Conservation (phyloP, 1,139 yeast genomes). For the Geotrichum citri-aurantii region DNA sequence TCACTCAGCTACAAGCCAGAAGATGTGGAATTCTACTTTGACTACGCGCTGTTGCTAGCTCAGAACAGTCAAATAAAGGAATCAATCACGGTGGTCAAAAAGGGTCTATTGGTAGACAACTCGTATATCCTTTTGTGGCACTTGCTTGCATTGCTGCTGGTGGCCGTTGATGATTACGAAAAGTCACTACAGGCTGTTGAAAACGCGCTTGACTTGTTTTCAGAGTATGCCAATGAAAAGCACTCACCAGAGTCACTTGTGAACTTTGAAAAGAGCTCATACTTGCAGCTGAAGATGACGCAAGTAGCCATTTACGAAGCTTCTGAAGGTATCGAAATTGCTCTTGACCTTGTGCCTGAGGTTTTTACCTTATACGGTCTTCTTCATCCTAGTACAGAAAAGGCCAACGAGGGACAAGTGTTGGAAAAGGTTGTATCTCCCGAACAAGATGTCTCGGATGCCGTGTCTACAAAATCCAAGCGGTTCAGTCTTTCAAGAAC, state of each 20-base stretch:
- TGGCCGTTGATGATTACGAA: conserved; percentile 47
- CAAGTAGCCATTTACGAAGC: conserved; percentile 68
- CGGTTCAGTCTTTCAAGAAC: conserved; percentile 4
- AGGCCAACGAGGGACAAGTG: neutral
- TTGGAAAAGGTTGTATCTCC: neutral
- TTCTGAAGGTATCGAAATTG: conserved; percentile 52
- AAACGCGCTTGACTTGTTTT: conserved; percentile 36
- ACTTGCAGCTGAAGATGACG: conserved; percentile 67
- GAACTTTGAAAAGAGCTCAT: conserved; percentile 38
- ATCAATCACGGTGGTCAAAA: conserved; percentile 34
- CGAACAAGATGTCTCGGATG: neutral
- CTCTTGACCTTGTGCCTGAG: conserved; percentile 61
- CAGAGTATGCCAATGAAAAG: conserved; percentile 19
- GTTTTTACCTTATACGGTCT: conserved; percentile 56
- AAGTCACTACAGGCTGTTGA: conserved; percentile 43
- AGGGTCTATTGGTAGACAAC: conserved; percentile 39
- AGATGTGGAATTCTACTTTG: conserved; percentile 24
- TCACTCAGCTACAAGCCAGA: conserved; percentile 23
- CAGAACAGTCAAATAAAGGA: conserved; percentile 24
- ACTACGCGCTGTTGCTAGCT: conserved; percentile 32
- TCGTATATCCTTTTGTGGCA: conserved; percentile 47
- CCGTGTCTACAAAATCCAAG: conserved; percentile 2
- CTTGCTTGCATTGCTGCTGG: conserved; percentile 46
- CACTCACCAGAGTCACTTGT: conserved; percentile 6
- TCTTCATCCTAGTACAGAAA: conserved; percentile 39